Evolutionary conservation across 2,329 filamentous ascomycete species (phyloP), one percentile per base, ranked within the genome.

Genomic region (Sporothrix euskadiensis): DNA sequence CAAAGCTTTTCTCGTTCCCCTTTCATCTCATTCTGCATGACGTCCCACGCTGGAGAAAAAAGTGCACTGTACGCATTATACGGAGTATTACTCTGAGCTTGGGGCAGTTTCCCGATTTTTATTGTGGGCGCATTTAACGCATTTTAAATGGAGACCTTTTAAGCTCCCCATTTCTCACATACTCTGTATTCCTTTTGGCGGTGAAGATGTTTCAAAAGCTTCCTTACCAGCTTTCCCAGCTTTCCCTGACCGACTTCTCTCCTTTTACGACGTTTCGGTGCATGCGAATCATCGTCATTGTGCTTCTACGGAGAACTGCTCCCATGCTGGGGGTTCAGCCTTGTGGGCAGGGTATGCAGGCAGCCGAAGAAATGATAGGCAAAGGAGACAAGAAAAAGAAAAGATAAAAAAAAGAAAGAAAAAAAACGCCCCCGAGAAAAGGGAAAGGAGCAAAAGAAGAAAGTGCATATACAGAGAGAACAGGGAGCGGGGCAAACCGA

Each of bases 261-360:
- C 30, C 9, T 35, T 52, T 30, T 68, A 26, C 6, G 10, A 54
- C 47, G 8, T 52, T 12, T 22, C 14, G 14, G 44, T 35, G 65
- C 19, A 68, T 68, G 65, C 65, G 65, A 32, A 32, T 9, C 66
- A 54, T 57, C n/a, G 39, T 57, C 49, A 70, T 57, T 44, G 52
- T 57, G 35, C 68, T 39, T 70, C 12, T 59, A 4, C 26, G 26
- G 26, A 26, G 26, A 1, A 26, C 1, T 26, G 22, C 26, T 52
- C n/a, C 52, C 9, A 56, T 66, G n/a, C 41, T 59, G 35, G 44
- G 52, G 52, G n/a, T 56, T 70, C 68, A 70, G 68, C 68, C 68
- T 57, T 70, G 66, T 57, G n/a, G 68, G 56, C 19, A 30, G 49
- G 49, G 30, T 35, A 49, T 61, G 69, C 54, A 61, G 69, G 56